Evolutionary conservation across 768 basidiomycete genomes (phyloP).

Genomic region (Dictyophora rubrovolvata): DNA sequence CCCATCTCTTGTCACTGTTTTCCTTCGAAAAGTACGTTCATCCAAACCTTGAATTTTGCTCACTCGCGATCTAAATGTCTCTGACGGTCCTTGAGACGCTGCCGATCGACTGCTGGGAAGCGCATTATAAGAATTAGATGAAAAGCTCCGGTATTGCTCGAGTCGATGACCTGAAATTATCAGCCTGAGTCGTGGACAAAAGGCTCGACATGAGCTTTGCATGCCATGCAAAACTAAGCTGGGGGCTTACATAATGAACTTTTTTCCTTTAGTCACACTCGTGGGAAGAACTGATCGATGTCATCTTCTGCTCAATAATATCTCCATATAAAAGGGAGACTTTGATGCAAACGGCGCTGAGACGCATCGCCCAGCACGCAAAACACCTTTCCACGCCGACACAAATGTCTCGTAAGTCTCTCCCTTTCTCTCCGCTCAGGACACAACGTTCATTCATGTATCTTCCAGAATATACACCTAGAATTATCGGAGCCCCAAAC

Average conservation of each 20-base stretch:
- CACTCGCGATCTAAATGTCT: not conserved
- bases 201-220: not conserved
- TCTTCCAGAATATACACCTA: constrained; percentile 52
- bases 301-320: not conserved
- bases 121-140: not conserved
- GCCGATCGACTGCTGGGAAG: not conserved
- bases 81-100: not conserved
- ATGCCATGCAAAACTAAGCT: no score
- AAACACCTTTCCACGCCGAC: not conserved
- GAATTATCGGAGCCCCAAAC: constrained; percentile 81
- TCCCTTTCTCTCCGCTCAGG: not conserved
- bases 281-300: not conserved
- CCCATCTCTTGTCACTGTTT: not conserved
- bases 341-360: constrained; percentile 7
- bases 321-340: not conserved
- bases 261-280: not conserved
- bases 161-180: not conserved
- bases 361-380: constrained; percentile 2
- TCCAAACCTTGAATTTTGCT: not conserved
- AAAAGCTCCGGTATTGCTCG: not conserved
- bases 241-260: no score
- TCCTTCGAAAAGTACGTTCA: not conserved
- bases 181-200: not conserved
- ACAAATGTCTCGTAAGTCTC: constrained; percentile 4
- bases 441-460: not conserved